Conservation (phyloP, 441 rosid species). For the Aquilaria agallochum region DNA sequence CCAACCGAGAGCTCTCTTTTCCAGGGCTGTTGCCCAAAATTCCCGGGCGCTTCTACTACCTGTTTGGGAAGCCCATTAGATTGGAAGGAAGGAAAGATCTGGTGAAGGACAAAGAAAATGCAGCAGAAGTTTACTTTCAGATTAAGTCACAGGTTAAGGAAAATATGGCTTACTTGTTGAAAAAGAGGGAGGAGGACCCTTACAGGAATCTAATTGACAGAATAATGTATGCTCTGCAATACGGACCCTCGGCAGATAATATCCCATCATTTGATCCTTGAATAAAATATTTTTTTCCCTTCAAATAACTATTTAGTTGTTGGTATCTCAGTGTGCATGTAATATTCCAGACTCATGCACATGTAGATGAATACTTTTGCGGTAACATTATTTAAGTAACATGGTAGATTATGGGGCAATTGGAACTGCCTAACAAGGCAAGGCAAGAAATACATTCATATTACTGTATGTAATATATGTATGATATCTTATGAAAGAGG, state of each 20-base stretch:
- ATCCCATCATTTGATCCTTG: conserved; percentile 59
- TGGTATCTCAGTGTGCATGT: too few species aligned
- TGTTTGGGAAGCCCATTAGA: conserved; percentile 64
- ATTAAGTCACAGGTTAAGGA: conserved; percentile 52
- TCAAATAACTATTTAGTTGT: too few species aligned
- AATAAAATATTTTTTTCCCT: conserved; percentile 12
- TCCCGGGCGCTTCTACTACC: conserved; percentile 61
- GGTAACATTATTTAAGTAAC: too few species aligned
- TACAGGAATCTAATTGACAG: conserved; percentile 60
- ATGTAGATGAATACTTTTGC: too few species aligned
- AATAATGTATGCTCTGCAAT: conserved; percentile 28
- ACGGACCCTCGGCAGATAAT: conserved; percentile 29
- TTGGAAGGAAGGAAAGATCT: conserved; percentile 54
- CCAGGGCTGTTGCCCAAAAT: conserved; percentile 64
- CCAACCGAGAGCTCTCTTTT: conserved; percentile 33
- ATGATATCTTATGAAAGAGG: too few species aligned
- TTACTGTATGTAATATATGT: too few species aligned
- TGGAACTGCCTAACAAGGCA: too few species aligned
- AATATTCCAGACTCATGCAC: too few species aligned
- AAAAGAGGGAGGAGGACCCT: conserved; percentile 75
- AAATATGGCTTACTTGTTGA: conserved; percentile 53
- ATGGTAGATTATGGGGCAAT: too few species aligned
- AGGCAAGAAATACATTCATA: too few species aligned
- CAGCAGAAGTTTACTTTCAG: conserved; percentile 52
- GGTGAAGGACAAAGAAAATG: conserved; percentile 47